Evolutionary conservation across 1,284 basidiomycete species (phyloP), one percentile per base, ranked within the genome.

Genomic region (Boletus semigastroideus): DNA sequence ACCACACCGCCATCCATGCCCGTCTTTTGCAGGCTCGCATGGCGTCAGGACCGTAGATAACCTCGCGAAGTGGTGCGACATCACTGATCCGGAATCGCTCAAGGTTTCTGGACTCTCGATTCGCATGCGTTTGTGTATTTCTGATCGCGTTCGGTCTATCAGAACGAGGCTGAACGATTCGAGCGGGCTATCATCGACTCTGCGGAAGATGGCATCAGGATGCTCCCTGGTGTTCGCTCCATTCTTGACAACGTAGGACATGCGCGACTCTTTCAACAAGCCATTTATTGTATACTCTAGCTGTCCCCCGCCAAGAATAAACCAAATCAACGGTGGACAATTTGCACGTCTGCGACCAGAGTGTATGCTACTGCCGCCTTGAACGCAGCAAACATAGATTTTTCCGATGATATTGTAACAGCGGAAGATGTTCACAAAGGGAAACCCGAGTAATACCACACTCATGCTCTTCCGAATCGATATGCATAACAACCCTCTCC

Each of bases 11-110:
- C 38, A 25, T 30, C 38, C 43, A 34, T 55, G 48, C 40, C 44
- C n/a, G 43, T 43, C 36, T 22, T 36, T 41, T n/a, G 17, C 63
- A 92, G 90, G 80, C 44, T 78, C 88, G 16, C 91, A 93, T 68
- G 91, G 91, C 39, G 80, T 92, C 36, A 82, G 91, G 48, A 92
- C 90, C 0, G 77, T 83, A 9, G 91, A 94, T 60, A 92, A 90
- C 70, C 77, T 94, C 53, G 78, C 73, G 57, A 82, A 74, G 44
- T 80, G 84, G 71, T 92, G 90, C 61, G 80, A 82, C 1, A 75
- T 93, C 50, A 75, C 78, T 19, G 86, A 90, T 69, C 78, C 83
- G 11, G 78, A 78, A 19, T 77, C 83, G 58, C 79, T 92, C 13
- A 78, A 86, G 74, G 90, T 88, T 52, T 52, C 68, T 56, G 36